These are phyloP conservation scores for Ballota nigra DNA, from an alignment of 257 asterid genomes.

Conservation along the genomic window DNA sequence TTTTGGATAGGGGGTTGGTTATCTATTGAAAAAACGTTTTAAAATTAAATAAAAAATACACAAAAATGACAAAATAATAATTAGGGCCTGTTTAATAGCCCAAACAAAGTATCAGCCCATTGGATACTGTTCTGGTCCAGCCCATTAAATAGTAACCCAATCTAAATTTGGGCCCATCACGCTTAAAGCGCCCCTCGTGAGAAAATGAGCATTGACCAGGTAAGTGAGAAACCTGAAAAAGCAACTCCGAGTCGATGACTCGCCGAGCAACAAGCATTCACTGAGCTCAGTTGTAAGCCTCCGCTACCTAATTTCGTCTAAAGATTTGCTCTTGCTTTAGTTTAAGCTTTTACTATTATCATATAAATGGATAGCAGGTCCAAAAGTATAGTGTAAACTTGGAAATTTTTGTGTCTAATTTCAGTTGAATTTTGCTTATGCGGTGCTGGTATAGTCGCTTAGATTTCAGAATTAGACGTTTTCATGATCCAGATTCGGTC, in stretches of 20 bases:
- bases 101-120: not conserved
- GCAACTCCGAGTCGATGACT: constrained; percentile 22
- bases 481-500: constrained; percentile 13
- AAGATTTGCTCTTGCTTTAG: constrained; percentile 23
- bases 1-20: constrained; percentile 6
- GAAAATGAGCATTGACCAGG: constrained; percentile 1
- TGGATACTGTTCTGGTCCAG: no score
- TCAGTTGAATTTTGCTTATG: constrained; percentile 17
- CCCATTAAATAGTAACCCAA: not conserved
- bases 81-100: not conserved
- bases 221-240: constrained; percentile 21
- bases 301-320: constrained; percentile 10
- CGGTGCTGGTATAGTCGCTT: not conserved
- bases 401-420: constrained; percentile 3
- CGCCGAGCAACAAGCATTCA: constrained; percentile 20
- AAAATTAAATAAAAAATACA: no score
- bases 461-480: not conserved
- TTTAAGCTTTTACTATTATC: not conserved
- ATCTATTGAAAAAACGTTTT: no score
- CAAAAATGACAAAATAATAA: no score
- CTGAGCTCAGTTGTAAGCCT: not conserved
- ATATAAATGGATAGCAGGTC: constrained; percentile 3
- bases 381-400: not conserved
- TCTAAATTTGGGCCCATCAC: constrained; percentile 5
- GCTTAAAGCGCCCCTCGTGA: not conserved